These are phyloP conservation scores for Petasospora rhodanensis DNA, from an alignment of 1,139 yeast genomes.

Conservation along the genomic window DNA sequence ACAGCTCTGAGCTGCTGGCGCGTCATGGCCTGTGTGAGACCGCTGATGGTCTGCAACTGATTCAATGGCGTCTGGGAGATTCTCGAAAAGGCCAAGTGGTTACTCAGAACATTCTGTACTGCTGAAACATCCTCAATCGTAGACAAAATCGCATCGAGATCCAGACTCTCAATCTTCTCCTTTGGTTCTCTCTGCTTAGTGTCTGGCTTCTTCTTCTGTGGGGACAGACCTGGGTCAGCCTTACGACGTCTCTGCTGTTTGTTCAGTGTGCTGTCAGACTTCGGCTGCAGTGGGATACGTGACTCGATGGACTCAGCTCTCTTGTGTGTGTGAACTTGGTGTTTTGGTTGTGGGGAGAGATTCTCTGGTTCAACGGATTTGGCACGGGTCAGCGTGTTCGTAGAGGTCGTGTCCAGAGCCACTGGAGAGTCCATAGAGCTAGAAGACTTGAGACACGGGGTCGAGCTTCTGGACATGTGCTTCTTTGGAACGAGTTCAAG, in stretches of 20 bases:
- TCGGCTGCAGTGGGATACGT: constrained; percentile 14
- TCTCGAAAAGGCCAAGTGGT: constrained; percentile 87
- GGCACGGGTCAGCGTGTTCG: constrained; percentile 5
- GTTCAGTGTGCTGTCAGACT: constrained; percentile 17
- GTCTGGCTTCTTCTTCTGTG: constrained; percentile 25
- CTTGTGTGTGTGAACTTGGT: constrained; percentile 5
- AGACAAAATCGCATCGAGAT: constrained; percentile 17
- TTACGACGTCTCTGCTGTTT: constrained; percentile 26
- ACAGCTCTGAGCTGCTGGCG: constrained; percentile 44
- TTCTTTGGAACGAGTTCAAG: constrained; percentile 9
- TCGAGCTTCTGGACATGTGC: constrained; percentile 10
- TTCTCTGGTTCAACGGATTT: constrained; percentile 13
- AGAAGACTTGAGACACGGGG: constrained; percentile 11
- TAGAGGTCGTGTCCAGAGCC: neutral
- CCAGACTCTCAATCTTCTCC: constrained; percentile 21
- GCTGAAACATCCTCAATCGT: constrained; percentile 41
- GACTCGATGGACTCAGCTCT: constrained; percentile 7
- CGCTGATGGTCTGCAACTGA: constrained; percentile 57
- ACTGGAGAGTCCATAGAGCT: neutral
- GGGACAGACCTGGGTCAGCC: constrained; percentile 26
- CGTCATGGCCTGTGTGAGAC: constrained; percentile 39
- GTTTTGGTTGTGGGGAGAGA: neutral
- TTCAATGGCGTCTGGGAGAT: constrained; percentile 81
- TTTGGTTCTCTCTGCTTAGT: constrained; percentile 16
- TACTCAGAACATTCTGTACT: constrained; percentile 61